Base-by-base conservation (phyloP, 2,329 filamentous ascomycete genomes). In the Elsinoe australis region DNA sequence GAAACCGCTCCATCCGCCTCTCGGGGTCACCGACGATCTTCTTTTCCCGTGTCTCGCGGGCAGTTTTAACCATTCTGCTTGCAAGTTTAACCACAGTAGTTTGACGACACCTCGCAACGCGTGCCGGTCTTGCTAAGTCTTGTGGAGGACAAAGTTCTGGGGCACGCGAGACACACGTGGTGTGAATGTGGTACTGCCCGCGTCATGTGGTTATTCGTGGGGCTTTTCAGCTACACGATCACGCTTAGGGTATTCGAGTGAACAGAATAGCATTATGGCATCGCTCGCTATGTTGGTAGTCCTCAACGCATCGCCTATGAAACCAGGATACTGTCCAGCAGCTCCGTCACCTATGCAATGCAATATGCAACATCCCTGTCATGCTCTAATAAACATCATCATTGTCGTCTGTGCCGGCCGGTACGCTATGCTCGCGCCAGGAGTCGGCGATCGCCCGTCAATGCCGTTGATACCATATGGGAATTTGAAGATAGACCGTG, bases 391-490 rank as follows among this genome's bases (percentile, higher is more conserved):
- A 32, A 21, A 42, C 10, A 28, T 32, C 17, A 24, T 17, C 21
- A 31, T 9, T 28, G 39, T 31, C 28, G 28, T 44, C 39, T 24
- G 21, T 44, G 17, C 39, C 26, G 26, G 39, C 24, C 39, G 39
- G 39, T 44, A 44, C 39, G 39, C 39, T 44, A 44, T 44, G 39
- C 39, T 41, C n/a, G n/a, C n/a, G n/a, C n/a, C 28, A 21, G 36
- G 21, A 21, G 36, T 41, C 36, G 26, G 21, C 36, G 36, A 21
- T 41, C 28, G 28, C 36, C 36, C 36, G 21, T 41, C 36, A 41
- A 26, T 21, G 21, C 36, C 35, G 7, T 26, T 41, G 36, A 41
- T 28, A 41, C 28, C 21, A 15, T 21, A 28, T 41, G 21, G 17
- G 26, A 14, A 18, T 21, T 41, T 22, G 36, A 26, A 21, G 21